phyloP scores from a whole-genome alignment of 2,329 filamentous ascomycete genomes.

The Cytospora leucostoma region DNA sequence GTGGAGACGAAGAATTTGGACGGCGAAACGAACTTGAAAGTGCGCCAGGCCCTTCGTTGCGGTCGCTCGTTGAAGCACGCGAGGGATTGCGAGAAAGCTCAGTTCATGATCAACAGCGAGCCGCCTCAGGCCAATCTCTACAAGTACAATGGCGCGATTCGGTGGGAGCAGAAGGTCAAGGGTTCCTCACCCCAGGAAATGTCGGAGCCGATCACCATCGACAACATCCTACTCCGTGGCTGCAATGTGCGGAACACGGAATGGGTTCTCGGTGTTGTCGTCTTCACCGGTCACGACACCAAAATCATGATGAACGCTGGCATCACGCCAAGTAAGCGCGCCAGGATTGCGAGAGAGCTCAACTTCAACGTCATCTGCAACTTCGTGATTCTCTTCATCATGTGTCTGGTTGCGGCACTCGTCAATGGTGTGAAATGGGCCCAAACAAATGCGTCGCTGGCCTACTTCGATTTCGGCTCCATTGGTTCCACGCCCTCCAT shows the following conservation, averaged over 20 bases:
- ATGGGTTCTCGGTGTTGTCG: constrained; percentile 88
- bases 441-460: constrained; percentile 70
- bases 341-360: constrained; percentile 86
- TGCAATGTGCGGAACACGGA: constrained; percentile 94
- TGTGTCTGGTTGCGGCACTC: constrained; percentile 85
- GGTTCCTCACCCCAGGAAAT: constrained; percentile 70
- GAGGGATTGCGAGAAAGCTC: constrained; percentile 84
- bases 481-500: constrained; percentile 74
- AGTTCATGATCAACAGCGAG: constrained; percentile 90
- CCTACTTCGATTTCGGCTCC: constrained; percentile 83
- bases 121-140: constrained; percentile 91
- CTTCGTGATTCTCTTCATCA: constrained; percentile 82
- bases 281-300: constrained; percentile 93
- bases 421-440: constrained; percentile 83
- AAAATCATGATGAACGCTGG: constrained; percentile 99
- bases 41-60: constrained; percentile 86
- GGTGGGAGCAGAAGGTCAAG: constrained; percentile 76
- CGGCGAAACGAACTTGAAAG: constrained; percentile 96
- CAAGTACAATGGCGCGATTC: constrained; percentile 86
- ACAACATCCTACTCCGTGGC: constrained; percentile 90
- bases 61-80: constrained; percentile 83
- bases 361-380: constrained; percentile 99
- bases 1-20: constrained; percentile 98
- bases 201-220: constrained; percentile 91
- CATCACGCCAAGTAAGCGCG: constrained; percentile 89